Evolutionary conservation across 1,284 basidiomycete species (phyloP), one percentile per base, ranked within the genome.

Genomic region (Austroboletus novae-zelandiae): DNA sequence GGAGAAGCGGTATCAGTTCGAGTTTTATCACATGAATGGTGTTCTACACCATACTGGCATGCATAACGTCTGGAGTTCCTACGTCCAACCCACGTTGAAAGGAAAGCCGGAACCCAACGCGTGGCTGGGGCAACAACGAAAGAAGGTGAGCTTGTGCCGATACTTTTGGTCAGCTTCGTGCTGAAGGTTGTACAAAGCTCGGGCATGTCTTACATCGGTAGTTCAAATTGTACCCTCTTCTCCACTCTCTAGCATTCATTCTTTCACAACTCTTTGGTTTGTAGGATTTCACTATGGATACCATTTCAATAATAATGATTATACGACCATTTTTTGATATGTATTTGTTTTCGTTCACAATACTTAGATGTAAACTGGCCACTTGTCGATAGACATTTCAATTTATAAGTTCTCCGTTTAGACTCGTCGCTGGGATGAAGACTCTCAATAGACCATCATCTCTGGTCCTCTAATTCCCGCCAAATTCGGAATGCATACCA

Each of bases 21-120:
- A 95, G 66, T 89, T 92, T 57, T 81, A 86, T 57, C 76, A 92
- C 48, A 87, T 95, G 83, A 72, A 92, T 20, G 78, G 84, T 45
- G 81, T 83, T 10, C 76, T 92, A 56, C 90, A 93, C 64, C 75
- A 74, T 39, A 69, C 81, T 36, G 87, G 89, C 4, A 83, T 89
- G 76, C 74, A 78, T 40, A 78, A 74, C 14, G 73, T 81, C 40
- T 78, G 88, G 53, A 78, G 75, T 40, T 72, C 77, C 46, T 69
- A 80, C 15, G 64, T 61, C 35, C 71, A 71, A 43, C 69, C 74
- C 44, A 71, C 73, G 27, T 71, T 73, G 48, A 69, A 67, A 36
- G 72, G 72, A n/a, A 70, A 55, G 20, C 41, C 71, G 11, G 64
- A 65, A n/a, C 74, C 78, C 5, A 73, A 67, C 13, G 78, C 79